Evolutionary conservation across 164 flowering plant species (phyloP), one percentile per base, ranked within the genome.

Genomic region (Magnolia sinica): DNA sequence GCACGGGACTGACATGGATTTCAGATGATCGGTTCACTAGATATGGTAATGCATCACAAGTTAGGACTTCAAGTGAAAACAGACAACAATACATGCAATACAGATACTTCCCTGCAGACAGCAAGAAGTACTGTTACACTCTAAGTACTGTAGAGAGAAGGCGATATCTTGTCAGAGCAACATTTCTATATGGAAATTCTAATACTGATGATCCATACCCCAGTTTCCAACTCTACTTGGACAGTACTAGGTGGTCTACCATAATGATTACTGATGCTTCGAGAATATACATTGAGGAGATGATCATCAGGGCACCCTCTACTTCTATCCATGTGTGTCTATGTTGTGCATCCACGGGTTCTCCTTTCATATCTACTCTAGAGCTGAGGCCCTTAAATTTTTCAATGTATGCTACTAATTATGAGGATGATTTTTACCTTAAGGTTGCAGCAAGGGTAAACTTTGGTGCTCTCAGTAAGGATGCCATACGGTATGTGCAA

Each of bases 371-470:
- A 55, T 92, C 98, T 67, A 93, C 98, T 50, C 88, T 96, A 50
- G 99, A 96, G 88, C 85, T 93, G 65, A 79, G 99, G 72, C 98
- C 97, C 1, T 76, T 96, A 74, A 96, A 91, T 81, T 86, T 89
- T 64, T 92, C 98, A 1, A 91, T 96, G 95, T 93, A 96, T 86
- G 90, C 93, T 37, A 93, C 98, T 1, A 95, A 94, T 80, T 94
- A 74, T 72, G 99, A 96, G 81, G 92, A 92, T 76, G 68, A 73
- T 74, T 96, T 89, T 83, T 96, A 82, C 82, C 84, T 96, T 70
- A 84, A 84, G 61, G 95, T 96, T 69, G 91, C 96, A 1, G 92
- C 96, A 18, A 89, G 99, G 72, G 88, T 96, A 8, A 94, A 94
- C 74, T 96, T 96, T 85, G 99, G 98, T 63, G 97, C 98, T 75